These are phyloP conservation scores for Andrographis paniculata DNA, from an alignment of 305 asterid species.

Conservation along the genomic window DNA sequence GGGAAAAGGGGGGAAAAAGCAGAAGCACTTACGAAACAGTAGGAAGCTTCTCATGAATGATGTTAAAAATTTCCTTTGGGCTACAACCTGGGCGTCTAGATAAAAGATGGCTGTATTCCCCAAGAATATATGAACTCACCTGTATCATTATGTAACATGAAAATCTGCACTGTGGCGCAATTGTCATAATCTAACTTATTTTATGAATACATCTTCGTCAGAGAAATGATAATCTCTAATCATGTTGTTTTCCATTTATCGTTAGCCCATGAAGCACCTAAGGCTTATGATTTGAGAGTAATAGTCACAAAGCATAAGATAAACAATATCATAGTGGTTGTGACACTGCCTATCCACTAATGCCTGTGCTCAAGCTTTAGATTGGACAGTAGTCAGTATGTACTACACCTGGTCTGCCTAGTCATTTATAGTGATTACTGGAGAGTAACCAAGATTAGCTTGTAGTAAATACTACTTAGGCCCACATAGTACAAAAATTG, in stretches of 20 bases:
- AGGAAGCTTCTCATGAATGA: conserved; percentile 95
- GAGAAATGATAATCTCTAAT: conserved; percentile 11
- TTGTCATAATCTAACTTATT: conserved; percentile 7
- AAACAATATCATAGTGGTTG: background rate
- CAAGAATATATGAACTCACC: conserved; percentile 97
- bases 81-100: conserved; percentile 85
- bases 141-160: conserved; percentile 25
- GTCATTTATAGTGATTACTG: too few species aligned
- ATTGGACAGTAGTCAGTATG: too few species aligned
- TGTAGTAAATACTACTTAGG: background rate
- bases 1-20: conserved; percentile 15
- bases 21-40: conserved; percentile 78
- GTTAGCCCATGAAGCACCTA: conserved; percentile 13
- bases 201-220: conserved; percentile 6
- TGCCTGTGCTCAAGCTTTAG: background rate
- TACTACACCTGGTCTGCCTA: too few species aligned
- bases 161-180: conserved; percentile 1
- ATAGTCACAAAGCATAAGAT: conserved; percentile 6
- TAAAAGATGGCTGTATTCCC: conserved; percentile 97
- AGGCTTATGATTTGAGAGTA: background rate
- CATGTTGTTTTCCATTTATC: background rate
- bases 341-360: background rate
- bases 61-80: conserved; percentile 80
- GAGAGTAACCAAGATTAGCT: too few species aligned
- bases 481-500: background rate